phyloP scores from a whole-genome alignment of 257 asterid genomes.

The Fraxinus excelsior region DNA sequence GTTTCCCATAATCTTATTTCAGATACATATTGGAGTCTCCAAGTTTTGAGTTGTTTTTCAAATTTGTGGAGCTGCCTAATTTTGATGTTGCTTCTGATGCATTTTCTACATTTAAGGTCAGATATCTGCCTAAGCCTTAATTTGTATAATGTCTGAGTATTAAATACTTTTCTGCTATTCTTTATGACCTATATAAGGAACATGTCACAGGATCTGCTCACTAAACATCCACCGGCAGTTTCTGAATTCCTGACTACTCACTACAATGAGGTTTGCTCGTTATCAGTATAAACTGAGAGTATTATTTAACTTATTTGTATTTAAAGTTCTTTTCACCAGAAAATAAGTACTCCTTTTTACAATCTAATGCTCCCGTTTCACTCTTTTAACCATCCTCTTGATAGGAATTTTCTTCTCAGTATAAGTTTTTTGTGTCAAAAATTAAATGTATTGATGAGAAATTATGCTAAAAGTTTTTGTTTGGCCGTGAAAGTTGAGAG shows the following conservation, averaged over 20 bases:
- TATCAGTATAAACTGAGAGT: slow-evolving; percentile 5
- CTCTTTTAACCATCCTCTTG: neutral
- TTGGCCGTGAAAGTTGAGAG: neutral
- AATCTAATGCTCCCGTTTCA: neutral
- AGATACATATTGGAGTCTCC: slow-evolving; percentile 95
- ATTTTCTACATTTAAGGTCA: slow-evolving; percentile 92
- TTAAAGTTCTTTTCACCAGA: slow-evolving; percentile 10
- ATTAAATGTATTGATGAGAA: neutral
- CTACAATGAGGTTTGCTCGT: slow-evolving; percentile 68
- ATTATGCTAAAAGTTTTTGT: neutral
- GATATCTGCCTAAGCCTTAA: slow-evolving; percentile 27
- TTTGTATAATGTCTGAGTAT: slow-evolving; percentile 16
- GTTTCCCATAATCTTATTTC: slow-evolving; percentile 33
- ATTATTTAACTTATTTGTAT: neutral
- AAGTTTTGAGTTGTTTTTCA: slow-evolving; percentile 92
- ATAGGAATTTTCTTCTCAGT: neutral
- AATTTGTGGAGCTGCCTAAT: slow-evolving; percentile 84
- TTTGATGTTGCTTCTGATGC: slow-evolving; percentile 98
- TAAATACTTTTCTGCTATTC: slow-evolving; percentile 21
- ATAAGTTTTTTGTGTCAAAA: neutral
- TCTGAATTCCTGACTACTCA: slow-evolving; percentile 73
- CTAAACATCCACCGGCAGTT: slow-evolving; percentile 75
- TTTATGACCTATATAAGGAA: slow-evolving; percentile 14
- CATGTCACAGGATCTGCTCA: slow-evolving; percentile 79
- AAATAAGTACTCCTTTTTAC: neutral